Percentiles rank a stretch among this genome's conserved stretches.
phyloP scores from a whole-genome alignment of 257 asterid species.

The Scutellaria galericulata region DNA sequence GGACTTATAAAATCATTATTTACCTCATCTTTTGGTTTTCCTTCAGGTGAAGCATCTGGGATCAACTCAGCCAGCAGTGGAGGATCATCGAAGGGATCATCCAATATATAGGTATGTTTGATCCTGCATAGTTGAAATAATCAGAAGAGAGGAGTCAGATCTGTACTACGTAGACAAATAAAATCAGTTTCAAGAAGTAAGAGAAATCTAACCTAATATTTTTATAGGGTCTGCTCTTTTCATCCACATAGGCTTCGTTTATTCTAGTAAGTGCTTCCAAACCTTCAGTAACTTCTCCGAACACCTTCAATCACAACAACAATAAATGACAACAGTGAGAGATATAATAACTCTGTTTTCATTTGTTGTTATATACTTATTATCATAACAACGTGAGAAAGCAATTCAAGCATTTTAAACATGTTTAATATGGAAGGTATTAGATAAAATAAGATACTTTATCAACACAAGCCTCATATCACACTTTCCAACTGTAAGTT shows the following conservation, averaged over 20 bases:
- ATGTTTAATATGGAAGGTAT: slow-evolving; percentile 1
- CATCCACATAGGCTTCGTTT: slow-evolving; percentile 89
- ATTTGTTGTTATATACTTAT: slow-evolving; percentile 3
- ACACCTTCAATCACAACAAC: slow-evolving; percentile 58
- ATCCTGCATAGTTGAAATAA: slow-evolving; percentile 54
- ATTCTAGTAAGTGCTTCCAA: slow-evolving; percentile 81
- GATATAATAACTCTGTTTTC: neutral
- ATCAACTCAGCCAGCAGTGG: slow-evolving; percentile 66
- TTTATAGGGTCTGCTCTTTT: slow-evolving; percentile 73
- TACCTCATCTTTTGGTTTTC: slow-evolving; percentile 95
- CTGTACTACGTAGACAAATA: neutral
- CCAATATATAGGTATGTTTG: slow-evolving; percentile 87
- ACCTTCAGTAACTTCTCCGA: slow-evolving; percentile 97
- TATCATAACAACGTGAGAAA: slow-evolving; percentile 7
- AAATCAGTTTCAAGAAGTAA: slow-evolving; percentile 25
- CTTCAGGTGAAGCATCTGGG: slow-evolving; percentile 96
- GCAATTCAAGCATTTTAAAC: neutral
- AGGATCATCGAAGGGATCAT: slow-evolving; percentile 97
- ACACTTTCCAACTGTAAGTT: neutral
- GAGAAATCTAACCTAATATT: slow-evolving; percentile 68
- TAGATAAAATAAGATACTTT: neutral
- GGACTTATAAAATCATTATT: slow-evolving; percentile 17
- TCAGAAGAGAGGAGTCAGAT: slow-evolving; percentile 27
- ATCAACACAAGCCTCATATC: neutral
- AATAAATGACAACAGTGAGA: neutral